Evolutionary conservation across 345 rosid species (phyloP).

Genomic region (Aquilaria yunnanensis): DNA sequence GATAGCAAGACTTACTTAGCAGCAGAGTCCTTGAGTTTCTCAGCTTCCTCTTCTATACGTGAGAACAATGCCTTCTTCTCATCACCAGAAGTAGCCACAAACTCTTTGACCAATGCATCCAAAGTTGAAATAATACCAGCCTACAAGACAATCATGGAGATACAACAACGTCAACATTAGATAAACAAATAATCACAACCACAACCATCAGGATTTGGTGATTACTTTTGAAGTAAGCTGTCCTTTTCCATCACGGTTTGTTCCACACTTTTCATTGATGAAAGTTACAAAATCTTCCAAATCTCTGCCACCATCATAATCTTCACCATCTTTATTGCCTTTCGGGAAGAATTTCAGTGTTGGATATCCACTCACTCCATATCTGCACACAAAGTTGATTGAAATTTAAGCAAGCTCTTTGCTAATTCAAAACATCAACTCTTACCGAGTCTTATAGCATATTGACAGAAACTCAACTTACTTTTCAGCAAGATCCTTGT

Average conservation of each 20-base stretch:
- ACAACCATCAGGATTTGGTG: conserved; percentile 6
- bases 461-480: conserved; percentile 24
- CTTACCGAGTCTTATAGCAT: not conserved
- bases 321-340: conserved; percentile 91
- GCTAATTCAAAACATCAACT: not conserved
- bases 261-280: conserved; percentile 77
- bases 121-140: conserved; percentile 86
- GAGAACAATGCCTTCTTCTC: conserved; percentile 69
- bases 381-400: conserved; percentile 32
- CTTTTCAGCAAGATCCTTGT: conserved; percentile 79
- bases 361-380: conserved; percentile 90
- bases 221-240: conserved; percentile 72
- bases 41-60: conserved; percentile 68
- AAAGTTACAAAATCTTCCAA: conserved; percentile 81
- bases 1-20: conserved; percentile 35
- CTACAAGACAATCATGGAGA: conserved; percentile 24
- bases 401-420: not conserved
- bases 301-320: conserved; percentile 88
- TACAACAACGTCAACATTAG: not conserved
- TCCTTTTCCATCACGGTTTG: conserved; percentile 87
- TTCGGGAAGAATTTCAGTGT: conserved; percentile 88
- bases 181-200: not conserved
- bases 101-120: conserved; percentile 76
- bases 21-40: conserved; percentile 58
- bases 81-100: conserved; percentile 60